Percentiles rank a stretch among this genome's conserved stretches.
Conservation (phyloP, 768 basidiomycete genomes). For the Coprinopsis cinerea region DNA sequence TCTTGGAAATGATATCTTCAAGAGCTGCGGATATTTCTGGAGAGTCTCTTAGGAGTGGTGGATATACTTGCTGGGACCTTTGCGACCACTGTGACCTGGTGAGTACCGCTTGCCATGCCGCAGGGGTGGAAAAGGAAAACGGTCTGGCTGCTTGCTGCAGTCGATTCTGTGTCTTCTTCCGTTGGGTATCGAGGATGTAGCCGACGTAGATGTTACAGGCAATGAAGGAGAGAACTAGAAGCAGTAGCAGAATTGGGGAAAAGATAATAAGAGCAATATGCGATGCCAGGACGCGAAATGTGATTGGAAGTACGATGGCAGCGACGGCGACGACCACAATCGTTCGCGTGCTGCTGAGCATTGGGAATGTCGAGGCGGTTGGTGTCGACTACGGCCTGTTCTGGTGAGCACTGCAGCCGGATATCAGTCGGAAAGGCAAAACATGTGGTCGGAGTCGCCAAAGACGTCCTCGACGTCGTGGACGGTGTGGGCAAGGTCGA, state of each 20-base stretch:
- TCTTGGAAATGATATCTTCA: conserved; percentile 74
- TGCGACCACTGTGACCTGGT: conserved; percentile 90
- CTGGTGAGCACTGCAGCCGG: neutral
- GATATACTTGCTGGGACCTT: conserved; percentile 57
- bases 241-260: conserved; percentile 50
- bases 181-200: conserved; percentile 49
- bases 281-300: conserved; percentile 55
- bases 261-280: conserved; percentile 60
- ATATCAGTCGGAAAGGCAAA: neutral
- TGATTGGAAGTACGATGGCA: conserved; percentile 50
- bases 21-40: conserved; percentile 64
- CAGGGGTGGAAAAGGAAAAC: conserved; percentile 83
- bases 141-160: conserved; percentile 62
- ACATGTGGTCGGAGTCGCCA: neutral
- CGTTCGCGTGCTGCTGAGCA: conserved; percentile 41
- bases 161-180: conserved; percentile 24
- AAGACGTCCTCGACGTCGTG: neutral
- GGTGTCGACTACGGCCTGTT: neutral
- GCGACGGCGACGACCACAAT: conserved; percentile 53
- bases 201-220: conserved; percentile 49
- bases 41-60: conserved; percentile 59
- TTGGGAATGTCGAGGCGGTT: conserved; percentile 25
- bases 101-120: conserved; percentile 89
- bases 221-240: conserved; percentile 46
- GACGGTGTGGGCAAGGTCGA: neutral